Percentiles rank a stretch among this genome's conserved stretches.
phyloP scores from a whole-genome alignment of 2,329 filamentous ascomycete genomes.

The Dactylella cylindrospora region DNA sequence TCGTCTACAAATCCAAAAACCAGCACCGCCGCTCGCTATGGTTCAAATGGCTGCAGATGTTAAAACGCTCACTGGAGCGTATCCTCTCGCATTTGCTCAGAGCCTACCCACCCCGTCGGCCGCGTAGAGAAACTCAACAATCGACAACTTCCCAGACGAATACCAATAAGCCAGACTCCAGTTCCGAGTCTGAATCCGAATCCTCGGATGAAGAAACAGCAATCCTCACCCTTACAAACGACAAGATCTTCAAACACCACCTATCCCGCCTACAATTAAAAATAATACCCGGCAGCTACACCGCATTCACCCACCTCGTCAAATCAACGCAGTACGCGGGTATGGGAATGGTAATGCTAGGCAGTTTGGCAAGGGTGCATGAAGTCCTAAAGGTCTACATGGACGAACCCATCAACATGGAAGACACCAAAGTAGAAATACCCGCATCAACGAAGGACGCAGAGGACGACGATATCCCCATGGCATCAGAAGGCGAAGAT shows the following conservation, averaged over 20 bases:
- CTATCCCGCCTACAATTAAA: constrained; percentile 26
- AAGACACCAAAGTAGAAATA: no score
- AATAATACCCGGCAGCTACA: constrained; percentile 54
- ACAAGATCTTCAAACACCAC: not conserved
- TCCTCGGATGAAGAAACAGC: not conserved
- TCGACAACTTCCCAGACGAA: not conserved
- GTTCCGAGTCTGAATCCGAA: no score
- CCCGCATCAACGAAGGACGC: not conserved
- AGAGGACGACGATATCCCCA: not conserved
- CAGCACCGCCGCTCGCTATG: constrained; percentile 80
- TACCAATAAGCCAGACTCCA: not conserved
- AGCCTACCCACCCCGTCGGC: constrained; percentile 44
- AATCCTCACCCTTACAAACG: not conserved
- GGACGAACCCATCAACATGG: no score
- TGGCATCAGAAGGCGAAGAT: constrained; percentile 7
- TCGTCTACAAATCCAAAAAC: constrained; percentile 84
- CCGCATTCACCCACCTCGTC: constrained; percentile 67
- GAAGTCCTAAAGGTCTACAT: constrained; percentile 34
- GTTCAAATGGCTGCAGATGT: constrained; percentile 73
- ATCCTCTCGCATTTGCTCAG: constrained; percentile 56
- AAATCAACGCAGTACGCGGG: constrained; percentile 72
- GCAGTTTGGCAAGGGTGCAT: constrained; percentile 63
- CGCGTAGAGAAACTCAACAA: constrained; percentile 52
- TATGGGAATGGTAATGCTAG: constrained; percentile 69
- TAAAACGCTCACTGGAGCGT: constrained; percentile 66